These are phyloP conservation scores for Bertia moriformis DNA, from an alignment of 2,329 filamentous ascomycete species.

Conservation along the genomic window DNA sequence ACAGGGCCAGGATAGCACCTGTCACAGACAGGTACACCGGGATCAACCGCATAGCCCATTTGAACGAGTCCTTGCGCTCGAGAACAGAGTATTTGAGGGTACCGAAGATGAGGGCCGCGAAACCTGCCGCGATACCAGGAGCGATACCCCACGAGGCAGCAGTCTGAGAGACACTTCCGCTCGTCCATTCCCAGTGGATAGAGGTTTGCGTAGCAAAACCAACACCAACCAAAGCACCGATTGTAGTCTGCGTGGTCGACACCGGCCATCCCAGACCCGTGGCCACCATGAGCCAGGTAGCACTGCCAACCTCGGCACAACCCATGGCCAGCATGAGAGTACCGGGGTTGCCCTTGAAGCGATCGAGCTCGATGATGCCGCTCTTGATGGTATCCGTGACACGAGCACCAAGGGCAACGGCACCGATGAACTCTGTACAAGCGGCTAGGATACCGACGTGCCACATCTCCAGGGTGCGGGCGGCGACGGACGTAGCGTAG, in stretches of 20 bases:
- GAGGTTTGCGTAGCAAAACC: conserved; percentile 14
- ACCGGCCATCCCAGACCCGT: conserved; percentile 20
- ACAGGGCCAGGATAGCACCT: conserved; percentile 30
- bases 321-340: conserved; percentile 22
- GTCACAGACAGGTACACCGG: conserved; percentile 32
- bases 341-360: conserved; percentile 17
- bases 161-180: conserved; percentile 27
- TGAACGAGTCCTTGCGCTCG: conserved; percentile 29
- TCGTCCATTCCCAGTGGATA: conserved; percentile 24
- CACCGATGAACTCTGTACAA: conserved; percentile 33
- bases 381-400: conserved; percentile 26
- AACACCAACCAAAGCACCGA: conserved; percentile 18
- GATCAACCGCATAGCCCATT: conserved; percentile 29
- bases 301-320: conserved; percentile 17
- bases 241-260: conserved; percentile 23
- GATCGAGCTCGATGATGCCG: conserved; percentile 21
- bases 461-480: conserved; percentile 32
- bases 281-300: conserved; percentile 18
- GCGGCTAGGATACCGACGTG: conserved; percentile 32
- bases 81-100: conserved; percentile 32
- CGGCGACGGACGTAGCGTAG: conserved; percentile 35
- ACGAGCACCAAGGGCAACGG: conserved; percentile 31
- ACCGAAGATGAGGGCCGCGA: conserved; percentile 31
- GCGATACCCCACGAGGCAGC: conserved; percentile 32
- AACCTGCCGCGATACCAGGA: conserved; percentile 27